phyloP scores from a whole-genome alignment of 306 rosid genomes.

The Cucumis cinereus region DNA sequence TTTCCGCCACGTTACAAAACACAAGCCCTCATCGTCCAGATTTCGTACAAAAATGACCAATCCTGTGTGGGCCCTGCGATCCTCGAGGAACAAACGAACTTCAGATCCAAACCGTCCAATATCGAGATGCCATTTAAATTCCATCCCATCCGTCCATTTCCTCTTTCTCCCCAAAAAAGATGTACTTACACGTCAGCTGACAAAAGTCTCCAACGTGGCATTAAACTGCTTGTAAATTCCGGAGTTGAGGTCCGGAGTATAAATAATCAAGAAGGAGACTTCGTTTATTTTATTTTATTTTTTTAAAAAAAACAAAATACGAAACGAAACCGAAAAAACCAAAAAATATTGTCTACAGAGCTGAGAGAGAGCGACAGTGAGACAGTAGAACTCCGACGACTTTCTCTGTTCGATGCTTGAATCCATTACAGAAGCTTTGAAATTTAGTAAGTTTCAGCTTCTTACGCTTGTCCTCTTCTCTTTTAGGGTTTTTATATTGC shows the following conservation, averaged over 20 bases:
- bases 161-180: not conserved
- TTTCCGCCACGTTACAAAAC: not conserved
- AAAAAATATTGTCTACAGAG: not conserved
- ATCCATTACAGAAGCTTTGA: not conserved
- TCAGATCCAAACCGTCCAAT: constrained; percentile 21
- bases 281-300: constrained; percentile 5
- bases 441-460: constrained; percentile 31
- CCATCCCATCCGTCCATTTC: constrained; percentile 22
- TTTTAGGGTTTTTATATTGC: not conserved
- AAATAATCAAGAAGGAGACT: constrained; percentile 17
- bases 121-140: not conserved
- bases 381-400: constrained; percentile 30
- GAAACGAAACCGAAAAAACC: not conserved
- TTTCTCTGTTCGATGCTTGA: constrained; percentile 16
- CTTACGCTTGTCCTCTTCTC: not conserved
- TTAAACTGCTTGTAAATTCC: constrained; percentile 60
- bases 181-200: constrained; percentile 11
- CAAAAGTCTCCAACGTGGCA: constrained; percentile 38
- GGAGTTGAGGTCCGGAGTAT: constrained; percentile 63
- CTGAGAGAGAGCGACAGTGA: constrained; percentile 13
- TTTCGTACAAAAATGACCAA: not conserved
- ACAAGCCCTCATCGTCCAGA: not conserved
- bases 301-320: not conserved
- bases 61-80: constrained; percentile 3
- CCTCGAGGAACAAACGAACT: not conserved